phyloP scores from a whole-genome alignment of 2,329 filamentous ascomycete genomes.

The Teratosphaeria pseudoeucalypti region DNA sequence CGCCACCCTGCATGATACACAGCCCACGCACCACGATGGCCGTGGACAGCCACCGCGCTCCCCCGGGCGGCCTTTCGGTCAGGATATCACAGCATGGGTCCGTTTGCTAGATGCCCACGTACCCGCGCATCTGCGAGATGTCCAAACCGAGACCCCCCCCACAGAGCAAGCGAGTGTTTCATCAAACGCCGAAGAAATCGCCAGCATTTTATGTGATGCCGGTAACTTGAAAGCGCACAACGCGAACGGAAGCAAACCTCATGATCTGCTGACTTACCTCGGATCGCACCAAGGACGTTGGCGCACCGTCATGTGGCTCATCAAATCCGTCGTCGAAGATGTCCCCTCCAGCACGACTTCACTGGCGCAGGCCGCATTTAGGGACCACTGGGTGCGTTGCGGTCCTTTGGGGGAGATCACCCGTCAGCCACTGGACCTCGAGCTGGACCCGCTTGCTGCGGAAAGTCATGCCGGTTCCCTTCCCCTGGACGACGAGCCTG shows the following conservation, averaged over 20 bases:
- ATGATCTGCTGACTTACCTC: slow-evolving; percentile 32
- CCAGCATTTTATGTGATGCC: slow-evolving; percentile 18
- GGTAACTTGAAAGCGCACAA: slow-evolving; percentile 2
- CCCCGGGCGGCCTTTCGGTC: not conserved
- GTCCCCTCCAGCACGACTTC: not conserved
- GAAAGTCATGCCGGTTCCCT: not conserved
- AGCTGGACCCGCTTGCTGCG: not conserved
- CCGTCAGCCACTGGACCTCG: not conserved
- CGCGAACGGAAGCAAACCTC: not conserved
- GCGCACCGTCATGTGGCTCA: slow-evolving; percentile 36
- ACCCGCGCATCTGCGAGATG: slow-evolving; percentile 23
- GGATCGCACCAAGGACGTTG: slow-evolving; percentile 32
- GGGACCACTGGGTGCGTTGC: not conserved
- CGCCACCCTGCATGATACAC: not conserved
- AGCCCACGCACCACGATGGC: not conserved
- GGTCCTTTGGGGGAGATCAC: slow-evolving; percentile 14
- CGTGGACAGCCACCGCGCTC: not conserved
- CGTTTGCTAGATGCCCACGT: slow-evolving; percentile 27
- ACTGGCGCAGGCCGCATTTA: not conserved
- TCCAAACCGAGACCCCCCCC: not conserved
- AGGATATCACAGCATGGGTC: not conserved
- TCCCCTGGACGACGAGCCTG: not conserved
- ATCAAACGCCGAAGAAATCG: slow-evolving; percentile 10
- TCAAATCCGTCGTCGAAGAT: slow-evolving; percentile 31
- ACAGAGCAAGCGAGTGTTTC: not conserved